Base-by-base conservation (phyloP, 805 yeast genomes). In the Komagataella pseudopastoris region DNA sequence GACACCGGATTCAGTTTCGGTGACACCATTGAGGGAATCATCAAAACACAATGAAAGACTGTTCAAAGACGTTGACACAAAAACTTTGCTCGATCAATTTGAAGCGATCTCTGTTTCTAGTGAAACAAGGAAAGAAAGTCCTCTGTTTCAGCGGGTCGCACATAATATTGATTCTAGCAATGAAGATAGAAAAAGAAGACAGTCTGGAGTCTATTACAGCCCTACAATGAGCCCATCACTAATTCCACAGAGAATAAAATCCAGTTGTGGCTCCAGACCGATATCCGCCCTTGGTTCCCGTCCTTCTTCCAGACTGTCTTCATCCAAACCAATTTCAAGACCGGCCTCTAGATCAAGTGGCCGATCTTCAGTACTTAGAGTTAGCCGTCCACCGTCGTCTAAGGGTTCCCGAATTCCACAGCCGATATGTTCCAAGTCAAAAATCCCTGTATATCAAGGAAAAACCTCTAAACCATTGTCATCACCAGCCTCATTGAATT, bases 21-120 rank as follows among this genome's bases (percentile, higher is more conserved):
- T 30, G n/a, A 30, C 39, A 30, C 39, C 39, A 10, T 30, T 30
- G 63, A 67, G 4, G 78, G 48, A 52, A 12, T 30, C 23, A 12
- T 23, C 8, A 14, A 50, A 45, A 36, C 50, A 52, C 30, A 50
- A 50, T 47, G n/a, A 44, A 16, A 36, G 20, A 17, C 6, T 30
- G 30, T 20, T 22, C 6, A 30, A 6, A 24, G 24, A 45, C 30
- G 24, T 24, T 47, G 44, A 50, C 17, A 12, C 30, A 24, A 20
- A 18, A 10, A 20, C 49, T 6, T 23, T 22, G 14, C 23, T 17
- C 24, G 49, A 6, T 20, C 39, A 30, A 30, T 30, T 30, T 30
- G 39, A 30, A 30, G 39, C 39, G 39, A 30, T 30, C n/a, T 30
- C 39, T 10, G 39, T 30, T 30, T 30, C 39, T 14, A 30, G 39